Evolutionary conservation across 2,329 filamentous ascomycete genomes (phyloP), one percentile per base, ranked within the genome.

Genomic region (Paracorniculantispora psalliotae): DNA sequence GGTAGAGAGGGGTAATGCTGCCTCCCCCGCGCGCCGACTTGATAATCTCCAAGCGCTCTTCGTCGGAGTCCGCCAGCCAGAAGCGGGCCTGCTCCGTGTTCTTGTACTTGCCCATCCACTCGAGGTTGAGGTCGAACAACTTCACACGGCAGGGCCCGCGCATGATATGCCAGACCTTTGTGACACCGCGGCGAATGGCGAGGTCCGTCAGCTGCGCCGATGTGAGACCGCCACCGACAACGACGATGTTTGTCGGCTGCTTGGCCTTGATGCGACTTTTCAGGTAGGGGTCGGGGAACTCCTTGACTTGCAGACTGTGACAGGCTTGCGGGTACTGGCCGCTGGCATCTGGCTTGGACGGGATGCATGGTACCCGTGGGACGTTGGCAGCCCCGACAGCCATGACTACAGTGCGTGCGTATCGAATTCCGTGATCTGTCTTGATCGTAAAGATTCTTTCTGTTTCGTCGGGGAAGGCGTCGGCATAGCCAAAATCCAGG

Each of bases 21-120:
- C 90, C 90, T 2, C 90, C 90, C 17, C 87, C 85, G 7, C 89
- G 80, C 0, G 90, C 90, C 47, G 77, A 72, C 63, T 80, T 78
- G 62, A 90, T 80, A 71, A 90, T 88, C 37, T 85, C 78, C 30
- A 86, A 78, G 2, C 89, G 80, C 70, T 92, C 82, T 26, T 85
- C 80, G 61, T 91, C 86, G 6, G 82, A 83, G 64, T 92, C 88
- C 3, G 88, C 88, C 7, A 83, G 84, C 87, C 89, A 92, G 71
- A 92, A 94, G 0, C 81, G 80, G 0, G 89, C 86, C 68, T 92
- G 89, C 64, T 90, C 85, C 57, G 85, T 82, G 68, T 93, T 93
- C 59, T 87, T 85, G 71, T 89, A 93, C 69, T 93, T 93, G 10
- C 87, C 88, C 71, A 93, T 88, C 90, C 90, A 94, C 50, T 83